Base-by-base conservation (phyloP, 345 rosid genomes). In the Cochlearia excelsa region DNA sequence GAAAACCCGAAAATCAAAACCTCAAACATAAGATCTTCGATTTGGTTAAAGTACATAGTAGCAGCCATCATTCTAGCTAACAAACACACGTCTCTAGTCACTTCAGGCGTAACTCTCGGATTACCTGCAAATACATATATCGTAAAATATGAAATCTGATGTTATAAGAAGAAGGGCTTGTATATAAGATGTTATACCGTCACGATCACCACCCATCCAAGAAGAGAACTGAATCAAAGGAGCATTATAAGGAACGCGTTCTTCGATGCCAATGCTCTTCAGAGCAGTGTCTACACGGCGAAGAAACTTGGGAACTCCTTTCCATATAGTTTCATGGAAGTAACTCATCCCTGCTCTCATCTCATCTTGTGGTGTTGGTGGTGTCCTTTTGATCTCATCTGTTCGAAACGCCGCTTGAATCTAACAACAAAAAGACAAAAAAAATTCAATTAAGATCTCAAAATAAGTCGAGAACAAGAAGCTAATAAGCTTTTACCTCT, bases 201-300 rank as follows among this genome's bases (percentile, higher is more conserved):
- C 99, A 65, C 97, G 99, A 74, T 94, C 97, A 46, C 99, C 99
- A 35, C 99, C 99, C 99, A 90, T 90, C 99, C 99, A 94, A 10
- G 99, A 94, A 57, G 99, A 90, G 69, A 94, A 94, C 38, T 94
- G 99, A 68, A 94, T 94, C 30, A 94, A 81, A 8, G 99, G 99
- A 2, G 97, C 99, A 69, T 94, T 94, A 56, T 94, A 90, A 16
- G 99, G 99, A 56, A 94, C 81, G 9, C 97, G 86, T 37, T 94
- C 99, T 48, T 80, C 73, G 41, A 94, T 90, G 48, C 99, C 99
- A 5, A 94, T 82, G 67, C 87, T 94, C 67, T 90, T 90, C 83
- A 94, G 74, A 73, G 96, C 97, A 0, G 97, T 94, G 70, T 94
- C 99, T 49, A 94, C 84, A 42, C 97, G 95, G 3, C 99, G 97